Evolutionary conservation across 2,329 filamentous ascomycete species (phyloP), one percentile per base, ranked within the genome.

Genomic region (Phaeomoniella chlamydospora): DNA sequence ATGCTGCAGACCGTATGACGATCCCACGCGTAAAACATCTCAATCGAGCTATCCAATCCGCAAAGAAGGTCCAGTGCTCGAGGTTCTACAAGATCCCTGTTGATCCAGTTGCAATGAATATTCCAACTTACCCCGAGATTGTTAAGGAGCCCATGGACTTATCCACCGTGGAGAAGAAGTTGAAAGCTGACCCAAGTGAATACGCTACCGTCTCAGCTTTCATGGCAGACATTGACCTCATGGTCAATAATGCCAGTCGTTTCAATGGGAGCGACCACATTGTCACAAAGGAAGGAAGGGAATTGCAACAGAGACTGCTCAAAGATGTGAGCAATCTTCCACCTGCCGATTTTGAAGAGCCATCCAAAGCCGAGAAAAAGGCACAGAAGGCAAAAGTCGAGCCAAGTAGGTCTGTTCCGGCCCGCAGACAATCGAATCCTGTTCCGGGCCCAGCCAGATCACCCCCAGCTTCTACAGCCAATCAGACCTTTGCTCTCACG

Each of bases 51-150:
- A 42, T 64, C 16, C 49, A 53, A 39, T 60, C 45, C 41, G 45
- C 88, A 38, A 93, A 92, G 62, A 90, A 93, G 58, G 87, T 84
- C 33, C 85, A 88, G 53, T 74, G 78, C 40, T 83, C 88, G 2
- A 60, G 62, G 4, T 72, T 79, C 37, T 96, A 94, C 62, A 70
- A 74, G 43, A 70, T 77, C 30, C 79, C 90, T 0, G 90, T 96
- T 5, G 71, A 83, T 52, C 72, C 70, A 29, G 62, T 88, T 15
- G 83, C 80, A 57, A 70, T 94, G 29, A 67, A 64, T 17, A 74
- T 96, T 29, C 85, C 83, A 37, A 76, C 74, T 2, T 81, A 85
- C 43, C 82, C 80, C 43, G 63, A 72, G 2, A 65, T 79, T 22
- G 76, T 96, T 45, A 72, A 76, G 26, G 70, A 78, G 18, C 87